These are phyloP conservation scores for Tarenaya hassleriana DNA, from an alignment of 345 rosid species.

Conservation along the genomic window DNA sequence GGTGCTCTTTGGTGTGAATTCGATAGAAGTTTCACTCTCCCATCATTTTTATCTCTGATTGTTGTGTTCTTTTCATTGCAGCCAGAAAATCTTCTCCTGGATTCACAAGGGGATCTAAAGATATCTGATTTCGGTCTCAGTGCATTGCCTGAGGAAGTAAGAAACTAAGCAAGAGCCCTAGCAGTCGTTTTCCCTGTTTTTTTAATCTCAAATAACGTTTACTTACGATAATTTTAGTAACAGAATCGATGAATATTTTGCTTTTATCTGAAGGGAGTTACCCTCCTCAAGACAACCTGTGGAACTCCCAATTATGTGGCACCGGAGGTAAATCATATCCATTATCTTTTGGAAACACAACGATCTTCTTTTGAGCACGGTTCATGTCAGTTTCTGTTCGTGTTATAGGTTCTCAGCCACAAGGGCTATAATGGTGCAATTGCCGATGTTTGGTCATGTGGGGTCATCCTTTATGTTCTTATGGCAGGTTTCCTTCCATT, in stretches of 20 bases:
- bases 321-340: conserved; percentile 63
- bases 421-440: conserved; percentile 92
- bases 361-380: neutral
- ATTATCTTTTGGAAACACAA: neutral
- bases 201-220: neutral
- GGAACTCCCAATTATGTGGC: conserved; percentile 98
- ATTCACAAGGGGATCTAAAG: conserved; percentile 84
- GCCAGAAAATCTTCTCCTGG: conserved; percentile 96
- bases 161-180: conserved; percentile 7
- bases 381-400: conserved; percentile 18
- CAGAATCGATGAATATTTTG: conserved; percentile 1
- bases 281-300: conserved; percentile 81
- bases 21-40: conserved; percentile 1
- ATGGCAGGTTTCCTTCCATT: conserved; percentile 98
- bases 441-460: conserved; percentile 98
- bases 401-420: conserved; percentile 80
- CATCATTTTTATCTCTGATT: conserved; percentile 16
- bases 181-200: neutral
- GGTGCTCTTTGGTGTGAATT: conserved; percentile 33
- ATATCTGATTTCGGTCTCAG: conserved; percentile 97
- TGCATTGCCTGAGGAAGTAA: conserved; percentile 80
- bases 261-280: conserved; percentile 55
- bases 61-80: conserved; percentile 26
- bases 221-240: neutral
- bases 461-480: conserved; percentile 89